Percentiles rank a stretch among this genome's conserved stretches.
Conservation (phyloP, 1,139 yeast species). For the Suhomyces ambrosiae region DNA sequence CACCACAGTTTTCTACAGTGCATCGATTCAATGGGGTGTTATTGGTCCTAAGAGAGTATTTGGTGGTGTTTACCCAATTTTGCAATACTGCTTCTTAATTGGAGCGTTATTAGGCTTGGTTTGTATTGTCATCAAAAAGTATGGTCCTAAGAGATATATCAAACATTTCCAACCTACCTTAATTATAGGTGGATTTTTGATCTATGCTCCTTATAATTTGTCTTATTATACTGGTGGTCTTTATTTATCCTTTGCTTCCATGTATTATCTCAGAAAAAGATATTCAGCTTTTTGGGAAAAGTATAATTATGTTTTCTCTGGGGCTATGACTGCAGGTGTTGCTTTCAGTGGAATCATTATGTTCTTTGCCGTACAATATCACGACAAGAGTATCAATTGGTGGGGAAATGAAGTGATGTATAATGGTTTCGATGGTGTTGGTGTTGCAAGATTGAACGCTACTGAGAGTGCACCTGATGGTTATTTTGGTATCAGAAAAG, state of each 20-base stretch:
- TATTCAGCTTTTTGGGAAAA: slow-evolving; percentile 23
- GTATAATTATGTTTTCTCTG: slow-evolving; percentile 21
- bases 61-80: slow-evolving; percentile 48
- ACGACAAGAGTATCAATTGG: slow-evolving; percentile 19
- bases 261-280: slow-evolving; percentile 20
- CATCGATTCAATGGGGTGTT: slow-evolving; percentile 67
- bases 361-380: slow-evolving; percentile 26
- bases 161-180: slow-evolving; percentile 23
- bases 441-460: slow-evolving; percentile 13
- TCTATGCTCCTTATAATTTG: slow-evolving; percentile 23
- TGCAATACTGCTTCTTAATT: slow-evolving; percentile 54
- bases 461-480: slow-evolving; percentile 20
- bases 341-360: slow-evolving; percentile 24
- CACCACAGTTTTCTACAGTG: slow-evolving; percentile 50
- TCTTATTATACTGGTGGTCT: slow-evolving; percentile 21
- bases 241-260: slow-evolving; percentile 19
- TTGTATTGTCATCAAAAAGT: slow-evolving; percentile 29
- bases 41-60: slow-evolving; percentile 59
- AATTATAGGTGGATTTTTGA: slow-evolving; percentile 20
- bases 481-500: slow-evolving; percentile 23
- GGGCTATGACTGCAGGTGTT: slow-evolving; percentile 22
- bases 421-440: slow-evolving; percentile 18
- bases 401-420: slow-evolving; percentile 22
- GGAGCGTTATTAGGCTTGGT: slow-evolving; percentile 46
- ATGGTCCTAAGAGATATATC: slow-evolving; percentile 17